Conservation (phyloP, 2,329 filamentous ascomycete species). For the Drechslerella dactyloides region DNA sequence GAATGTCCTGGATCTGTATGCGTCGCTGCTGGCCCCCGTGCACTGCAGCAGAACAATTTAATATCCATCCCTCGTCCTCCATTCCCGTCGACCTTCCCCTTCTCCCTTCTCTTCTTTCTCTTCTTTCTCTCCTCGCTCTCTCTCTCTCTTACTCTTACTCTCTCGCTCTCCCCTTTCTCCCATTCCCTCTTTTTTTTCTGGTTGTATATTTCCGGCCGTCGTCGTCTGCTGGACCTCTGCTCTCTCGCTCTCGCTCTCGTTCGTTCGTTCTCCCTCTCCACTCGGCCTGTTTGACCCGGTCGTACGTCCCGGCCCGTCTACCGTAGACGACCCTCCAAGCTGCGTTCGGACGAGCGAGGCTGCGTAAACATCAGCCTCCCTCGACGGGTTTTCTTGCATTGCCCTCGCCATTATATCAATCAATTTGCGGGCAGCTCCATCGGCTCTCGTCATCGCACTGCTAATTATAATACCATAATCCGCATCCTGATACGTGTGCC, state of each 20-base stretch:
- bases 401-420: too few relatives aligned
- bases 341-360: neutral
- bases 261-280: neutral
- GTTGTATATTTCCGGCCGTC: too few relatives aligned
- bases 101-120: neutral
- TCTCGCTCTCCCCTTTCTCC: neutral
- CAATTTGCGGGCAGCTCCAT: too few relatives aligned
- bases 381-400: too few relatives aligned
- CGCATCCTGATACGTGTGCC: too few relatives aligned
- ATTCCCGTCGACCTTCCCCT: conserved; percentile 6
- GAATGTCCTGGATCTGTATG: too few relatives aligned
- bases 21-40: conserved; percentile 1
- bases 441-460: too few relatives aligned
- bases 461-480: too few relatives aligned
- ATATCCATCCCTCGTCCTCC: conserved; percentile 3
- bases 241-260: neutral
- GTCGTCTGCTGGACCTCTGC: neutral
- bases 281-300: too few relatives aligned
- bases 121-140: conserved; percentile 2
- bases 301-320: neutral
- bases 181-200: neutral
- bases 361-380: neutral
- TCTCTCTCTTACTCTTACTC: neutral
- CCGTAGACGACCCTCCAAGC: neutral
- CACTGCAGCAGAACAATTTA: neutral